Conservation (phyloP, 441 rosid species). For the Syzygium malaccense region DNA sequence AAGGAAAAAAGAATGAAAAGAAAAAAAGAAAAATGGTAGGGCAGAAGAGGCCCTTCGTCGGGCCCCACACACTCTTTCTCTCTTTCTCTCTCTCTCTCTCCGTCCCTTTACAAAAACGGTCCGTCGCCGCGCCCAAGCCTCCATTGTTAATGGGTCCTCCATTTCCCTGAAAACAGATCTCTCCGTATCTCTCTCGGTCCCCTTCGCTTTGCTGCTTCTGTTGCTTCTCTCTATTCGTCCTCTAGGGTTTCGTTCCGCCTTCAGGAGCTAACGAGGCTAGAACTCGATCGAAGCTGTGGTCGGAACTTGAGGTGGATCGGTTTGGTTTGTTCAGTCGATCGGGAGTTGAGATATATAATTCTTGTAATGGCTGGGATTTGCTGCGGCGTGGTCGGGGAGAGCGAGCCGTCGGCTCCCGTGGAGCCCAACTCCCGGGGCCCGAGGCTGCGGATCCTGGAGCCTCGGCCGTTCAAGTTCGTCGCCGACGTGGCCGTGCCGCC, state of each 20-base stretch:
- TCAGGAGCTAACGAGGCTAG: background rate
- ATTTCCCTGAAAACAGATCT: background rate
- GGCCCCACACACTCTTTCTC: background rate
- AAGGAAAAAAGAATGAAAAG: background rate
- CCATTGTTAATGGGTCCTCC: constrained; percentile 23
- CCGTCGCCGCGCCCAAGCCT: background rate
- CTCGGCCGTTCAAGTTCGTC: constrained; percentile 39
- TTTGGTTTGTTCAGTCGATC: background rate
- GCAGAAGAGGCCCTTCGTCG: constrained; percentile 1
- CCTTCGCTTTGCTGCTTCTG: background rate
- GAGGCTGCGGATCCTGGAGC: constrained; percentile 50
- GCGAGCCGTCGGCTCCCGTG: constrained; percentile 35
- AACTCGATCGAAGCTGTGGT: background rate
- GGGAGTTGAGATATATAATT: background rate
- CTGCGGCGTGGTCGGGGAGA: constrained; percentile 62
- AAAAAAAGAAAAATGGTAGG: background rate
- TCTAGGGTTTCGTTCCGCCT: background rate
- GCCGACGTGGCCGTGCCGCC: constrained; percentile 28
- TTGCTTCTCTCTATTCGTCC: background rate
- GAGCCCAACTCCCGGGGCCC: constrained; percentile 43
- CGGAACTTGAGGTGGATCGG: background rate
- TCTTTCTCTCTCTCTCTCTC: no score
- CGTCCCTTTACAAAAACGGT: background rate
- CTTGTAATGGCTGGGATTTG: constrained; percentile 63
- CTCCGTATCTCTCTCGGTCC: background rate